Evolutionary conservation across 805 yeast species (phyloP).

Genomic region (Pichia paraexigua): DNA sequence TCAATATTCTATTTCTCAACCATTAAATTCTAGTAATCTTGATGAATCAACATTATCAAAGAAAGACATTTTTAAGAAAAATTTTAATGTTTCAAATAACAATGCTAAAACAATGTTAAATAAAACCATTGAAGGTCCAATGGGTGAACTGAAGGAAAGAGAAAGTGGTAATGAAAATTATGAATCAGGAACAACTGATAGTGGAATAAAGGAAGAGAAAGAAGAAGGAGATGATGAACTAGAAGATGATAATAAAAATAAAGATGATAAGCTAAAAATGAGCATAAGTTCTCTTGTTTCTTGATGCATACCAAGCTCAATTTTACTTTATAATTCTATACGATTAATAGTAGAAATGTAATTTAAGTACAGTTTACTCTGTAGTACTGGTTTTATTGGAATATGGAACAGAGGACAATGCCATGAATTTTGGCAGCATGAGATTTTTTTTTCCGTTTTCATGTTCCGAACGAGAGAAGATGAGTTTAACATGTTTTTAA

Average conservation of each 20-base stretch:
- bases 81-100: conserved; percentile 18
- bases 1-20: conserved; percentile 10
- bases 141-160: background rate
- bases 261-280: conserved; percentile 9
- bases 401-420: background rate
- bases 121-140: background rate
- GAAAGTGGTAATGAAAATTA: background rate
- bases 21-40: background rate
- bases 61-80: conserved; percentile 23
- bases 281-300: conserved; percentile 11
- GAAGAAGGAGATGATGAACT: background rate
- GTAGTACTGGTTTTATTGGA: no score
- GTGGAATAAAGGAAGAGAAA: background rate
- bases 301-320: background rate
- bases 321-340: background rate
- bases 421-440: background rate
- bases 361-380: no score
- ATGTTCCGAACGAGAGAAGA: background rate
- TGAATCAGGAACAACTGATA: background rate
- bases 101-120: background rate
- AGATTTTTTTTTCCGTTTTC: background rate
- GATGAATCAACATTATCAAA: conserved; percentile 2
- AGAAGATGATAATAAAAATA: background rate
- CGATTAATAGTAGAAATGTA: background rate
- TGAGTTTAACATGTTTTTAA: background rate